Percentiles rank a stretch among this genome's conserved stretches.
phyloP scores from a whole-genome alignment of 805 yeast genomes.

The Saturnispora saitoi region DNA sequence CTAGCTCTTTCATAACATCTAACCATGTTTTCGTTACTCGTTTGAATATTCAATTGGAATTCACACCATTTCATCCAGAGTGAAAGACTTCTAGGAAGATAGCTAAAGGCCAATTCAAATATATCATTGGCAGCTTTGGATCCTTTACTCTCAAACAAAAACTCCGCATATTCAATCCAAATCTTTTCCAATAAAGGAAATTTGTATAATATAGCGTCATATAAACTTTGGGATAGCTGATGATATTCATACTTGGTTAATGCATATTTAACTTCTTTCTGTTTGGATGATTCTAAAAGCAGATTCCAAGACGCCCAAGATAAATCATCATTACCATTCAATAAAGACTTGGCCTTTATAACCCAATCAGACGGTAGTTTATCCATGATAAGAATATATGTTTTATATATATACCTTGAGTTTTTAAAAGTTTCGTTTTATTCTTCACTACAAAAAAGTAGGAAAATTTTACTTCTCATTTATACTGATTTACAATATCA shows the following conservation, averaged over 20 bases:
- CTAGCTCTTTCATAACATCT: conserved; percentile 40
- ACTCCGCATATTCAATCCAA: conserved; percentile 48
- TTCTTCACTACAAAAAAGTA: too few species aligned
- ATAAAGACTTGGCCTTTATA: not conserved
- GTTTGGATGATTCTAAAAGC: conserved; percentile 1
- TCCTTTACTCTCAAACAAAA: conserved; percentile 38
- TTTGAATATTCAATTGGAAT: conserved; percentile 28
- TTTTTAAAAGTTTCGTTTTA: too few species aligned
- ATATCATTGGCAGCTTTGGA: conserved; percentile 31
- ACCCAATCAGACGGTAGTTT: conserved; percentile 3
- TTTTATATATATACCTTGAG: too few species aligned
- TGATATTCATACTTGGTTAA: not conserved
- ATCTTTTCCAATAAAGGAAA: conserved; percentile 46
- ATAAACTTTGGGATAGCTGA: conserved; percentile 30
- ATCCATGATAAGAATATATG: not conserved
- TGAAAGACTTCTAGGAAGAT: conserved; percentile 36
- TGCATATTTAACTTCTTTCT: not conserved
- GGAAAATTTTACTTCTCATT: not conserved
- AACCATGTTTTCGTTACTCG: conserved; percentile 28
- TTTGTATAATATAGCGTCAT: conserved; percentile 34
- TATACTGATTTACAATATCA: not conserved
- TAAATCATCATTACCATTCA: not conserved
- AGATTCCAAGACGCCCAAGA: not conserved
- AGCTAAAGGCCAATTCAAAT: conserved; percentile 32
- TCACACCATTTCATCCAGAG: conserved; percentile 44